These are phyloP conservation scores for Chaetomium strumarium DNA, from an alignment of 2,329 filamentous ascomycete species.

Conservation along the genomic window DNA sequence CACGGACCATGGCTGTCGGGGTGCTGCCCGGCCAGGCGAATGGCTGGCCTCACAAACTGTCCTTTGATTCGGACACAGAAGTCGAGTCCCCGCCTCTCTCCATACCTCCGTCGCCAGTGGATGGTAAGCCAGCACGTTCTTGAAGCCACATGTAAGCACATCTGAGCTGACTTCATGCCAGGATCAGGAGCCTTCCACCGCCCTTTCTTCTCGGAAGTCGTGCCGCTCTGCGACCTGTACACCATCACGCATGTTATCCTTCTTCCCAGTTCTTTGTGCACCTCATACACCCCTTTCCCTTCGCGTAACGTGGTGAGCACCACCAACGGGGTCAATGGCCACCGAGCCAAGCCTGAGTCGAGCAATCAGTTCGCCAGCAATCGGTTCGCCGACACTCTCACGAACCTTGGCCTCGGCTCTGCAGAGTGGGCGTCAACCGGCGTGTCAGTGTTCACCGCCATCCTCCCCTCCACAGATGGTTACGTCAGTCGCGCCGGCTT, in stretches of 20 bases:
- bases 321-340: neutral
- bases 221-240: conserved; percentile 21
- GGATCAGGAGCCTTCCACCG: neutral
- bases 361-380: conserved; percentile 1
- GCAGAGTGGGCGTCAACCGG: conserved; percentile 6
- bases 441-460: conserved; percentile 19
- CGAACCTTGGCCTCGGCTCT: conserved; percentile 12
- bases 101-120: conserved; percentile 4
- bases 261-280: neutral
- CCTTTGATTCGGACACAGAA: neutral
- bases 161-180: neutral
- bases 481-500: conserved; percentile 21
- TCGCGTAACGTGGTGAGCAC: neutral
- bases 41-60: neutral
- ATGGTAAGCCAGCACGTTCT: neutral
- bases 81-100: neutral
- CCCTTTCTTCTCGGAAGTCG: conserved; percentile 18
- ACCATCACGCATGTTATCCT: conserved; percentile 16
- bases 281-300: neutral
- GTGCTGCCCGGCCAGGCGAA: conserved; percentile 2
- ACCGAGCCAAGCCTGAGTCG: neutral
- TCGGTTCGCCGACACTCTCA: conserved; percentile 7
- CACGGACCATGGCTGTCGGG: conserved; percentile 11
- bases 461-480: conserved; percentile 18
- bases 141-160: neutral